A percentile compares a stretch with the other conserved stretches of the same genome.
Conservation (phyloP, 768 basidiomycete species). For the Roridomyces roridus region DNA sequence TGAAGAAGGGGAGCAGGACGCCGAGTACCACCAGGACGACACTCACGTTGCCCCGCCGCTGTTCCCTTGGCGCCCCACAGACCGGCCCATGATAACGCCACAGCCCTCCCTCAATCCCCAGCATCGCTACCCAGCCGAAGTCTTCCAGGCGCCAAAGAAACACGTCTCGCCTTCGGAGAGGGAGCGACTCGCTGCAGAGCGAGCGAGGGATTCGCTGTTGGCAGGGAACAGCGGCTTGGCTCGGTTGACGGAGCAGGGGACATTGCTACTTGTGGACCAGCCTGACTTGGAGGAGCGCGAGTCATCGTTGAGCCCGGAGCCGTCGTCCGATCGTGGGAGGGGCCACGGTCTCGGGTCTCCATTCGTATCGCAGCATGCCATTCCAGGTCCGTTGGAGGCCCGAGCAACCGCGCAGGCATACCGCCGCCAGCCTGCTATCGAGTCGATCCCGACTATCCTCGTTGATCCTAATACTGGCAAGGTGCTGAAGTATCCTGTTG, state of each 20-base stretch:
- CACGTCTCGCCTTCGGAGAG: constrained; percentile 1
- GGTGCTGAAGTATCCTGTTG: too few species aligned
- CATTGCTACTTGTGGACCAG: constrained; percentile 19
- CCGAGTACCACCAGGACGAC: too few species aligned
- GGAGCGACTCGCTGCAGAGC: neutral
- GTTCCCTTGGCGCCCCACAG: neutral
- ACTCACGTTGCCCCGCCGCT: constrained; percentile 1
- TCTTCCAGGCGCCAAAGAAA: constrained; percentile 16
- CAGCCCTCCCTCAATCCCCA: constrained; percentile 7
- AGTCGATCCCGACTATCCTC: too few species aligned
- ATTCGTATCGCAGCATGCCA: too few species aligned
- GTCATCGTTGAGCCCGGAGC: too few species aligned
- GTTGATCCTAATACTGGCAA: too few species aligned
- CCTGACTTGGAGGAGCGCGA: too few species aligned
- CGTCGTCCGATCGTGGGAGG: too few species aligned
- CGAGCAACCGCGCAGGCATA: too few species aligned
- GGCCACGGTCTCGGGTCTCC: too few species aligned
- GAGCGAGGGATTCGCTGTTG: constrained; percentile 9
- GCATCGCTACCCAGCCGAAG: constrained; percentile 10
- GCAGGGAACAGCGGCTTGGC: neutral
- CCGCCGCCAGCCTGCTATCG: too few species aligned
- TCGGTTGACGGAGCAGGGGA: constrained; percentile 12
- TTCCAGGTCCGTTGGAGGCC: too few species aligned
- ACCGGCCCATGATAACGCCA: constrained; percentile 9
- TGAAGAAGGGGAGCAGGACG: neutral